phyloP scores from a whole-genome alignment of 164 flowering plant species.

The Buxus sempervirens region DNA sequence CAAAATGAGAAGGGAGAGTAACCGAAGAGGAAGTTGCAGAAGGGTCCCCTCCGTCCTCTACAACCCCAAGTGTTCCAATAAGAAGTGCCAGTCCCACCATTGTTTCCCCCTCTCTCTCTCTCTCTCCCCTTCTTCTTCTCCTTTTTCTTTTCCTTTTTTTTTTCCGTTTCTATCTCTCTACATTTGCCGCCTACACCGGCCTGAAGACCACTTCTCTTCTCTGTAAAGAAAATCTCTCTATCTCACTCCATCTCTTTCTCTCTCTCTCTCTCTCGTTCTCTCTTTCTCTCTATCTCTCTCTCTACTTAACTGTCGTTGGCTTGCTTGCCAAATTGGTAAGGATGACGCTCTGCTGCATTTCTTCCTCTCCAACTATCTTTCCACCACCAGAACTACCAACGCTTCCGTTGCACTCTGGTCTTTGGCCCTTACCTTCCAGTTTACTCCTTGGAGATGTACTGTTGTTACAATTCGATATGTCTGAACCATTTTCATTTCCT shows the following conservation, averaged over 20 bases:
- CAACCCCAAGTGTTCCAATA: no score
- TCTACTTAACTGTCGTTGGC: conserved; percentile 24
- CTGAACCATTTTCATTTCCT: conserved; percentile 36
- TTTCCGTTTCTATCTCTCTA: no score
- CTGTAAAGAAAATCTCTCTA: conserved; percentile 4
- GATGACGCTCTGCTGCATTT: conserved; percentile 28
- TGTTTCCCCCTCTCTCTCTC: no score
- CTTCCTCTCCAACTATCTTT: conserved; percentile 19
- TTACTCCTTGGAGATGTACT: conserved; percentile 28
- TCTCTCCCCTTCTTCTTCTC: no score
- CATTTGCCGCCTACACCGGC: no score
- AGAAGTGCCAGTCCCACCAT: no score
- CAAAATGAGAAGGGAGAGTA: no score
- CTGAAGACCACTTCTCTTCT: no score
- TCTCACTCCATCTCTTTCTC: conserved; percentile 22
- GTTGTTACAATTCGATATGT: conserved; percentile 21
- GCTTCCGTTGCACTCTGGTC: conserved; percentile 40
- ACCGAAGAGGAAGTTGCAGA: no score
- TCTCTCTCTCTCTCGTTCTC: conserved; percentile 23
- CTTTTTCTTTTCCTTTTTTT: no score
- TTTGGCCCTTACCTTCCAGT: conserved; percentile 21
- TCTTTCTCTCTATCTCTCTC: conserved; percentile 21
- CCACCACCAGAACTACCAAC: conserved; percentile 16
- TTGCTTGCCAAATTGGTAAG: conserved; percentile 20
- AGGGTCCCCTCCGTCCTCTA: no score